phyloP scores from a whole-genome alignment of 108 stramenopile genomes.

The Schizochytrium sp. region DNA sequence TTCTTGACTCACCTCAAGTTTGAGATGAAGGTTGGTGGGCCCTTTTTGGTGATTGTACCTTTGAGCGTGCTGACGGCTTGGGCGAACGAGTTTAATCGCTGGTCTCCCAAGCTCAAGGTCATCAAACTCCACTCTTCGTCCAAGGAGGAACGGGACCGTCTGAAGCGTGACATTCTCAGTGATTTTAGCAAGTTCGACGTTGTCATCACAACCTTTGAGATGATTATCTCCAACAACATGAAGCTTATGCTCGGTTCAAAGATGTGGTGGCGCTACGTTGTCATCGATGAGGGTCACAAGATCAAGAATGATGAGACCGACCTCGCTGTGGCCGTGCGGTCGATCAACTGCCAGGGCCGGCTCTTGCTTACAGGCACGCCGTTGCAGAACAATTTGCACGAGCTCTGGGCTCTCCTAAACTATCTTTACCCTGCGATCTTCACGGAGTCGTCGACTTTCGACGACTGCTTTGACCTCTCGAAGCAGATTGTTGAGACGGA shows the following conservation, averaged over 20 bases:
- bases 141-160: slow-evolving; percentile 39
- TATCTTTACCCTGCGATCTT: slow-evolving; percentile 94
- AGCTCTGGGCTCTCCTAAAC: slow-evolving; percentile 88
- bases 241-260: slow-evolving; percentile 30
- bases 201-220: slow-evolving; percentile 83
- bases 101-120: slow-evolving; percentile 80
- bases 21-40: slow-evolving; percentile 73
- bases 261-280: slow-evolving; percentile 60
- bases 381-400: slow-evolving; percentile 90
- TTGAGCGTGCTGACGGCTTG: slow-evolving; percentile 95
- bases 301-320: slow-evolving; percentile 79
- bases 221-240: slow-evolving; percentile 58
- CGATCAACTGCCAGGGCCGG: slow-evolving; percentile 63
- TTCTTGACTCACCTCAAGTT: slow-evolving; percentile 67
- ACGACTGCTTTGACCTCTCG: slow-evolving; percentile 70
- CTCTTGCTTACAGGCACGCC: slow-evolving; percentile 78
- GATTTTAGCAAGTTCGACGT: slow-evolving; percentile 58
- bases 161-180: slow-evolving; percentile 32
- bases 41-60: slow-evolving; percentile 91
- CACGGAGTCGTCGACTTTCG: slow-evolving; percentile 63
- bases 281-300: slow-evolving; percentile 88
- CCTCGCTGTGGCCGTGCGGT: slow-evolving; percentile 70
- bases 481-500: slow-evolving; percentile 61
- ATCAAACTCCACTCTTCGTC: slow-evolving; percentile 58
- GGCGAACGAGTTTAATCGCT: slow-evolving; percentile 90